Evolutionary conservation across 352 stramenopile genomes (phyloP), one percentile per base, ranked within the genome.

Genomic region (Hyaloperonospora arabidopsidis): DNA sequence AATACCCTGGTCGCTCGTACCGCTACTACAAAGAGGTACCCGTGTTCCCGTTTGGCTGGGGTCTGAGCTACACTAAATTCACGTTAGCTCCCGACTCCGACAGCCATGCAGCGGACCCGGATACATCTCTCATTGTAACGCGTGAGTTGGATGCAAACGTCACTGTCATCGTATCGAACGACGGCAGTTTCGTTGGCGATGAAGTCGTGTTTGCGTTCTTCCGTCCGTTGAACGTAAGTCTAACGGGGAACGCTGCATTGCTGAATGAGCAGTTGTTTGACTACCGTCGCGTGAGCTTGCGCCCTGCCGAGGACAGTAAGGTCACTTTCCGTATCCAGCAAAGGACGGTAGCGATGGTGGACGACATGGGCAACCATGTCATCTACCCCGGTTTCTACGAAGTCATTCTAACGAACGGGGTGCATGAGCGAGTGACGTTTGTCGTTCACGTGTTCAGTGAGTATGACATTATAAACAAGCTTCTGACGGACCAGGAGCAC

Each of bases 41-140:
- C 0, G 81, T 97, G 29, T 93, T 95, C 44, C 76, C 84, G 7
- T 97, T 97, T 57, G 90, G 89, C 7, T 89, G 76, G 56, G 90
- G 90, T 2, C 70, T 97, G 34, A 94, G 79, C 48, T 97, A 97
- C 72, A 95, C 89, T 2, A 86, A 52, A 23, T 96, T 96, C 44
- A 67, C 61, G 0, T 44, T 89, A 10, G 54, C 68, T 11, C 19
- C 59, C 10, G 45, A 64, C 10, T 47, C 17, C 15, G 39, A 57
- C 7, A 59, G 12, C 21, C n/a, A 49, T 14, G 25, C 22, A n/a
- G 39, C 41, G 23, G 45, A 64, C 11, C 23, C 49, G 2, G 60
- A 14, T 13, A 6, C 61, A 14, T 45, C 61, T 29, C 40, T 75
- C 44, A 32, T 77, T 1, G 59, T 87, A 19, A 74, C 72, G 1